Conservation (phyloP, 768 basidiomycete species). For the Boletus patriciae region DNA sequence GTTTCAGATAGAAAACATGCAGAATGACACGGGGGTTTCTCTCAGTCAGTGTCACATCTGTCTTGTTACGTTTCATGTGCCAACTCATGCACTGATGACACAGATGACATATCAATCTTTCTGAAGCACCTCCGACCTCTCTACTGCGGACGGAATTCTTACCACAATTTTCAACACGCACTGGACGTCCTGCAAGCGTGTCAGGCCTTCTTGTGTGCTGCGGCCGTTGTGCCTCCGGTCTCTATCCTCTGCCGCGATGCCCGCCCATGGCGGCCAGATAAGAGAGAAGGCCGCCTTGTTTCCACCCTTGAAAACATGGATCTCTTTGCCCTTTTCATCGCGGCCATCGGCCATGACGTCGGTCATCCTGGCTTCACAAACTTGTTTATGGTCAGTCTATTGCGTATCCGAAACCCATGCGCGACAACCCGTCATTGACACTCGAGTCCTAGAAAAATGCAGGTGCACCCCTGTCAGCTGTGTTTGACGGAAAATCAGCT, state of each 20-base stretch:
- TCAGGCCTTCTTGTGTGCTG: constrained; percentile 78
- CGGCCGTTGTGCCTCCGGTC: constrained; percentile 79
- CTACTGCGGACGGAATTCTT: constrained; percentile 88
- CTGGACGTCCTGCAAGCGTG: constrained; percentile 94
- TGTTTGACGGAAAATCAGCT: constrained; percentile 88
- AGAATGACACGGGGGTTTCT: constrained; percentile 54
- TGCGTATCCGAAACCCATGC: background rate
- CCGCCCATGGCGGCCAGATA: constrained; percentile 39
- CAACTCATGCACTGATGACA: constrained; percentile 16
- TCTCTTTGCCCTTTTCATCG: constrained; percentile 81
- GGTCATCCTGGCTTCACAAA: constrained; percentile 96
- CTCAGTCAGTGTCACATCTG: constrained; percentile 47
- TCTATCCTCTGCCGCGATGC: constrained; percentile 49
- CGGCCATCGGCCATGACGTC: constrained; percentile 96
- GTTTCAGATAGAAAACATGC: constrained; percentile 76
- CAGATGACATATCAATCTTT: constrained; percentile 76
- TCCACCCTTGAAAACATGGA: constrained; percentile 62
- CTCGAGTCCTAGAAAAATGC: constrained; percentile 77
- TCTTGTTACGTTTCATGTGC: constrained; percentile 21
- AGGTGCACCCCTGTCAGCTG: constrained; percentile 78
- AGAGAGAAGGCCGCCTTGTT: constrained; percentile 36
- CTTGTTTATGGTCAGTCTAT: constrained; percentile 77
- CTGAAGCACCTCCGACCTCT: constrained; percentile 87
- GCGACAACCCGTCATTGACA: constrained; percentile 1
- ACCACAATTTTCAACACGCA: constrained; percentile 98